A percentile compares a stretch with the other conserved stretches of the same genome.
Conservation (phyloP, 306 rosid genomes). For the Vigna unguiculata region DNA sequence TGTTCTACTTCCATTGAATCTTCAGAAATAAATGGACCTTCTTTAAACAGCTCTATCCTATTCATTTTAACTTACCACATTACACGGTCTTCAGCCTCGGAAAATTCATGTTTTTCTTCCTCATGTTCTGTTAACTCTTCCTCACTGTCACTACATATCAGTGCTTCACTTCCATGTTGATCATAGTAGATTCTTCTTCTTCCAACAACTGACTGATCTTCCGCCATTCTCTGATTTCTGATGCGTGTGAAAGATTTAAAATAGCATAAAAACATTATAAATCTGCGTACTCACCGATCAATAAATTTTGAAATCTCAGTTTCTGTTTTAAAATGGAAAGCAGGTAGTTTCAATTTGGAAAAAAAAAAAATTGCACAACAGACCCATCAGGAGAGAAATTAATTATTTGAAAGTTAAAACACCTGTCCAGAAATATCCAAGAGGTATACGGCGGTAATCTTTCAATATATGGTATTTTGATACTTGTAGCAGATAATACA, state of each 20-base stretch:
- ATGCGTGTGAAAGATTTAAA: constrained; percentile 61
- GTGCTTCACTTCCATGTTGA: constrained; percentile 87
- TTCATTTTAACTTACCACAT: constrained; percentile 64
- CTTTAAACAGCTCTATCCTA: constrained; percentile 32
- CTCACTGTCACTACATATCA: constrained; percentile 95
- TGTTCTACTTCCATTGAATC: constrained; percentile 1
- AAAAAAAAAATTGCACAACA: constrained; percentile 27
- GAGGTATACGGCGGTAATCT: constrained; percentile 86
- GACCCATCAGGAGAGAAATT: constrained; percentile 8
- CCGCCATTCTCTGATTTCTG: constrained; percentile 99
- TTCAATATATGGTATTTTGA: constrained; percentile 68
- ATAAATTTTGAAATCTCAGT: constrained; percentile 7
- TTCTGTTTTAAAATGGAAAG: constrained; percentile 18
- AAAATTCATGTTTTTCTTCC: constrained; percentile 84
- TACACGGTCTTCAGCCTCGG: constrained; percentile 79
- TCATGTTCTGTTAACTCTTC: constrained; percentile 84
- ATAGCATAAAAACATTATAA: constrained; percentile 50
- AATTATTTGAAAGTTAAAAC: constrained; percentile 33
- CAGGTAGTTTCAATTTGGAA: constrained; percentile 15
- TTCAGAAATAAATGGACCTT: constrained; percentile 27
- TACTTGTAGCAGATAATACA: constrained; percentile 53
- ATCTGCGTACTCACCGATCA: constrained; percentile 37
- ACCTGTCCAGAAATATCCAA: constrained; percentile 97
- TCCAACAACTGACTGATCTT: constrained; percentile 95
- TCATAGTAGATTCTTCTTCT: constrained; percentile 96